Evolutionary conservation across 768 basidiomycete genomes (phyloP), one percentile per base, ranked within the genome.

Genomic region (Pleurotus pulmonarius): DNA sequence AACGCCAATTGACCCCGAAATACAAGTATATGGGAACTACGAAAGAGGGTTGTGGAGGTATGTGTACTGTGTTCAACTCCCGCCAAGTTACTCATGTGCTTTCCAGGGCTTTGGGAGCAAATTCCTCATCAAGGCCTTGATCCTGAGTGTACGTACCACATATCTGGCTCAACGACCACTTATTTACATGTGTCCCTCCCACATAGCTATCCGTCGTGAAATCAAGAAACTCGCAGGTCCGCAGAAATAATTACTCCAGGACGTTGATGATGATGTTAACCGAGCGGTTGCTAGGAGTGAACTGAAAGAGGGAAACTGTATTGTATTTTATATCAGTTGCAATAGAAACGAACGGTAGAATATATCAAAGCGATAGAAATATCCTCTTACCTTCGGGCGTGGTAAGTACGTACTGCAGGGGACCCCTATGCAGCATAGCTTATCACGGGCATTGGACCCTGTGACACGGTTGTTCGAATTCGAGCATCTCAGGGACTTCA

Each of bases 61-160:
- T 5, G 38, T 26, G 13, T n/a, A 58, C 52, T 11, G 26, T 18
- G 1, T 8, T 13, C 9, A 24, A 2, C 9, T 20, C 24, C 12
- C 44, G 25, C 26, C 38, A 56, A 46, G 58, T 6, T 85, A 79
- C 58, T 82, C 81, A 65, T 16, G 13, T 37, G n/a, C 46, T 41
- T 29, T 39, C 13, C 34, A 55, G 92, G 92, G 51, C 74, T 94
- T 56, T 82, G 83, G 73, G 92, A 94, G 70, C 91, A 92, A 74
- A 90, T 94, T 67, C 86, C 86, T 34, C 76, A 82, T 73, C 92
- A 94, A 70, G 82, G 83, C 41, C 79, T 94, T n/a, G 91, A 88
- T 65, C 80, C 90, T 24, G 80, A 88, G 68, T 83, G 88, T 90
- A 64, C 48, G 86, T 74, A 9, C 18, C 51, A 8, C 8, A 11